Base-by-base conservation (phyloP, 495 filamentous ascomycete genomes). In the Talaromyces liani region DNA sequence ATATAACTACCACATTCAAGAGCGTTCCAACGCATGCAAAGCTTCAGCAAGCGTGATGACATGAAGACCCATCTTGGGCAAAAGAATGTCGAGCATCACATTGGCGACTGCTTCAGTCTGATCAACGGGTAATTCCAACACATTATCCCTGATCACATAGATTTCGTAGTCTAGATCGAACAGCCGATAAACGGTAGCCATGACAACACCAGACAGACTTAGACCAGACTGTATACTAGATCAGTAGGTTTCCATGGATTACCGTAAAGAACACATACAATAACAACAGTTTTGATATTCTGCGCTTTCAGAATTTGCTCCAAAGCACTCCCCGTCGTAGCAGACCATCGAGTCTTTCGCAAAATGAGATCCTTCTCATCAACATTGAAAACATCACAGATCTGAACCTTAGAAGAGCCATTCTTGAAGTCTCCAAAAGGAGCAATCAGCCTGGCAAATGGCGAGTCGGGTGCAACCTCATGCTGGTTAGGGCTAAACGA, bases 141-240 rank as follows among this genome's bases (percentile, higher is more conserved):
- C 77, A 59, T 77, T 80, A 53, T 76, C 73, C 58, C 67, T 63
- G 47, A 82, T 77, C 24, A 81, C 73, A 64, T 72, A 79, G 36
- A 81, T 70, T 27, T 77, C 68, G 61, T 71, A 78, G 58, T 80
- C 76, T 54, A 78, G 60, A 62, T 80, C 76, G 60, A 79, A 82
- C 27, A 82, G 49, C 20, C 74, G 70, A 63, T 80, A 80, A 5
- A 75, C 64, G 0, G 78, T 81, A 39, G 65, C 69, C 74, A 77
- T 71, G 4, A 81, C 71, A 10, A 79, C 78, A 0, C 79, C 77
- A 1, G 74, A 77, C 5, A 77, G 73, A 20, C 67, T 71, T 34
- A 82, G 49, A 2, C 78, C 78, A 5, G 76, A 79, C 73, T 79
- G 34, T n/a, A 8, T 58, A 12, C 9, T 20, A 27, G 45, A n/a